These are phyloP conservation scores for Ogataea pini DNA, from an alignment of 805 yeast genomes.

Conservation along the genomic window DNA sequence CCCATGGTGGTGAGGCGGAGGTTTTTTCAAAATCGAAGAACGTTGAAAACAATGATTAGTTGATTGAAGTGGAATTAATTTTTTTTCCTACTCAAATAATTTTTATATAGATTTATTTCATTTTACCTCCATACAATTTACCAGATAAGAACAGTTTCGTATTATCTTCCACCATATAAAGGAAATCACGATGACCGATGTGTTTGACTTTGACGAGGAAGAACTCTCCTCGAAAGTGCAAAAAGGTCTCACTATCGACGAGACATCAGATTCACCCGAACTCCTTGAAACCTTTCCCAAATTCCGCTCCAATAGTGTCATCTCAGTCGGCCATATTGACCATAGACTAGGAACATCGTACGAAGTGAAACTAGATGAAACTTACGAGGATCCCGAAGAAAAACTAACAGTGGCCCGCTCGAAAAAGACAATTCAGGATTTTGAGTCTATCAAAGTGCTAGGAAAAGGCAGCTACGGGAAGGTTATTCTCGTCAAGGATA, in stretches of 20 bases:
- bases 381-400: conserved; percentile 36
- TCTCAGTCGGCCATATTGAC: conserved; percentile 34
- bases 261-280: not conserved
- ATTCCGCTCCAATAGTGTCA: conserved; percentile 32
- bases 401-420: conserved; percentile 11
- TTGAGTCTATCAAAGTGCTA: conserved; percentile 71
- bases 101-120: not conserved
- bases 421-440: conserved; percentile 48
- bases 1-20: not conserved
- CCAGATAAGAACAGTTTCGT: no score
- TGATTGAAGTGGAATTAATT: no score
- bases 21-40: no score
- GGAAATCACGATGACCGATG: conserved; percentile 32
- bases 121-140: not conserved
- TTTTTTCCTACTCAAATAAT: no score
- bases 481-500: conserved; percentile 74
- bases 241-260: conserved; percentile 7
- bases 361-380: conserved; percentile 41
- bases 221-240: conserved; percentile 15
- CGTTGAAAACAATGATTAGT: no score
- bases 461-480: conserved; percentile 92
- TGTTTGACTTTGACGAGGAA: conserved; percentile 35
- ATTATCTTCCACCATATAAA: no score
- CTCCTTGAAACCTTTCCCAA: conserved; percentile 27
- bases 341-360: conserved; percentile 48